Conservation (phyloP, 2,329 filamentous ascomycete species). For the Ambrosiella beaveri region DNA sequence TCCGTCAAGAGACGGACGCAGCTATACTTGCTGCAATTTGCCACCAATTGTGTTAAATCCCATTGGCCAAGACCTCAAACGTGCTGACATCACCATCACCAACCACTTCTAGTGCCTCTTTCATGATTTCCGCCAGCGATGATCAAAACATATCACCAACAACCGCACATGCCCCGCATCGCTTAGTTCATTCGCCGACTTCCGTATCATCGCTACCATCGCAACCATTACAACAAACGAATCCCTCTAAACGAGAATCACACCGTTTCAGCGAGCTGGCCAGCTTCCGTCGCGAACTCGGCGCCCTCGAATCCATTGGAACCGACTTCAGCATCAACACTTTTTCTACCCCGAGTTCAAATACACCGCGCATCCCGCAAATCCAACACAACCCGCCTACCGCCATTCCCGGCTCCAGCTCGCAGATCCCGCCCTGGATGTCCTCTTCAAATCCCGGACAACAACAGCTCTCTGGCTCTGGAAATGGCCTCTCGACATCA, state of each 20-base stretch:
- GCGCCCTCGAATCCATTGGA: conserved; percentile 46
- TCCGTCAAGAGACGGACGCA: too few species aligned
- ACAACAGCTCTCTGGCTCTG: neutral
- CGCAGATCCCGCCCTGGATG: conserved; percentile 44
- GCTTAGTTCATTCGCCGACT: conserved; percentile 25
- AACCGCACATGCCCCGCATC: conserved; percentile 26
- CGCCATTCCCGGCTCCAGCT: conserved; percentile 33
- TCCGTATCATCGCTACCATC: neutral
- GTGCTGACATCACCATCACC: conserved; percentile 20
- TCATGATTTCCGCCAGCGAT: conserved; percentile 21
- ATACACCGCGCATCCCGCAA: conserved; percentile 30
- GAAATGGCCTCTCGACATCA: conserved; percentile 27
- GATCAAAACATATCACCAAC: conserved; percentile 32
- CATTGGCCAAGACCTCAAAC: too few species aligned
- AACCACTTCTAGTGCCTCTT: conserved; percentile 17
- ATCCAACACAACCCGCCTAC: conserved; percentile 43
- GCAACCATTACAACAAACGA: neutral
- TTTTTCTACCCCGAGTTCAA: neutral
- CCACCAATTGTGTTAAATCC: too few species aligned
- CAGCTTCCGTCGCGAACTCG: conserved; percentile 56
- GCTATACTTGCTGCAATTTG: too few species aligned
- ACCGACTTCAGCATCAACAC: conserved; percentile 13
- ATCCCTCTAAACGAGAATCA: conserved; percentile 27
- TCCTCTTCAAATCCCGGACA: conserved; percentile 18
- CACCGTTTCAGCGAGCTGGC: conserved; percentile 43